Evolutionary conservation across 2,329 filamentous ascomycete genomes (phyloP).

Genomic region (Nemania sp.): DNA sequence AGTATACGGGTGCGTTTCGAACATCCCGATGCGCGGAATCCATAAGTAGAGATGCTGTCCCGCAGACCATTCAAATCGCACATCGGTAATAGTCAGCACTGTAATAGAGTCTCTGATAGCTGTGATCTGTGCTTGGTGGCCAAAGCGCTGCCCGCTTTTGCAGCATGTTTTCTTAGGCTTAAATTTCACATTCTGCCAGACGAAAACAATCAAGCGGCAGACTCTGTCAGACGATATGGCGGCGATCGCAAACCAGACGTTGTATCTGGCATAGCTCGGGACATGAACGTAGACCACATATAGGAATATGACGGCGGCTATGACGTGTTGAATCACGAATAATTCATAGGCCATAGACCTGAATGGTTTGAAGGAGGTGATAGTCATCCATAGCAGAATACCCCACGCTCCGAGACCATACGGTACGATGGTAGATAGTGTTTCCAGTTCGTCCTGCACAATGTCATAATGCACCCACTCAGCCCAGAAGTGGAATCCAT

Average conservation of each 20-base stretch:
- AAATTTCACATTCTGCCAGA: conserved; percentile 57
- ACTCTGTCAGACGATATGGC: conserved; percentile 65
- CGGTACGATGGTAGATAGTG: conserved; percentile 63
- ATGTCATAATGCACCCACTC: conserved; percentile 66
- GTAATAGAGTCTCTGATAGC: conserved; percentile 57
- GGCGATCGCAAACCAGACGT: conserved; percentile 68
- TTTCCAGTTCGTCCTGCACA: conserved; percentile 58
- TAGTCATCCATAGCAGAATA: conserved; percentile 65
- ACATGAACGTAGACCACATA: conserved; percentile 67
- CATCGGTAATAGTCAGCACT: conserved; percentile 61
- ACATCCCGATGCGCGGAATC: conserved; percentile 56
- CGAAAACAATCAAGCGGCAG: conserved; percentile 51
- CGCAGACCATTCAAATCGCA: conserved; percentile 61
- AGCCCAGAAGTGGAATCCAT: conserved; percentile 70
- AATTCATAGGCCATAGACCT: conserved; percentile 69
- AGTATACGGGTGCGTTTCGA: conserved; percentile 65
- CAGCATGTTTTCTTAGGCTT: conserved; percentile 47
- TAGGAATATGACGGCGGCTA: conserved; percentile 63
- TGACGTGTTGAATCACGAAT: conserved; percentile 69
- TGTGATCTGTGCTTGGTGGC: conserved; percentile 54
- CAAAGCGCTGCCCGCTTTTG: conserved; percentile 52
- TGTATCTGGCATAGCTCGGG: conserved; percentile 60
- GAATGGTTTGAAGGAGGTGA: conserved; percentile 65
- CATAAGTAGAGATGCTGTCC: conserved; percentile 66
- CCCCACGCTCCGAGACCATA: conserved; percentile 70